phyloP scores from a whole-genome alignment of 768 basidiomycete species.

The Clathrus columnatus region DNA sequence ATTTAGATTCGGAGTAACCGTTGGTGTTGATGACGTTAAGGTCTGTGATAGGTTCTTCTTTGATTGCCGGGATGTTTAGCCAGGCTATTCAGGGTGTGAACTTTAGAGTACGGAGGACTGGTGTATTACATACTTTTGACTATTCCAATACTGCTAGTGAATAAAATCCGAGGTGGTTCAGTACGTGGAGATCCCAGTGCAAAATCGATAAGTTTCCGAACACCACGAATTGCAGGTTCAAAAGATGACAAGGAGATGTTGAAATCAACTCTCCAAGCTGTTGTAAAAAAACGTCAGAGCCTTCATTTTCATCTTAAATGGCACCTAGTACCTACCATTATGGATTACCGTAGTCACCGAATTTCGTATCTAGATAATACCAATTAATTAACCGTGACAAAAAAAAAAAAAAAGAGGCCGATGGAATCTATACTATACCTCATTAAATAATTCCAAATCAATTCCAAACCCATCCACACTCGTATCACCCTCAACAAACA shows the following conservation, averaged over 20 bases:
- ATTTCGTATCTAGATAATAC: conserved; percentile 3
- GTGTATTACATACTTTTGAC: conserved; percentile 21
- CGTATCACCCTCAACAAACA: conserved; percentile 17
- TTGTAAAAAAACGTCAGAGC: no score
- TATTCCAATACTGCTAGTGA: conserved; percentile 26
- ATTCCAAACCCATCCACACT: conserved; percentile 5
- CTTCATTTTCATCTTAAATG: background rate
- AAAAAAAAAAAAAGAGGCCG: background rate
- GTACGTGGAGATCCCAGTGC: conserved; percentile 21
- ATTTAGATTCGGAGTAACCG: conserved; percentile 19
- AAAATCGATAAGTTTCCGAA: conserved; percentile 28
- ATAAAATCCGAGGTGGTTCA: conserved; percentile 24
- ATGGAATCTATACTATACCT: conserved; percentile 7
- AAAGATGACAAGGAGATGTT: conserved; percentile 24
- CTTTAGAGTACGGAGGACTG: background rate
- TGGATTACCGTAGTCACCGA: conserved; percentile 10
- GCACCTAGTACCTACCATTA: conserved; percentile 1
- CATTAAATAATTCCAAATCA: conserved; percentile 1
- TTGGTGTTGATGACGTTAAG: background rate
- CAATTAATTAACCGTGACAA: background rate
- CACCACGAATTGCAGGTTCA: conserved; percentile 22
- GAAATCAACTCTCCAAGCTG: conserved; percentile 32
- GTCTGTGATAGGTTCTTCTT: conserved; percentile 1
- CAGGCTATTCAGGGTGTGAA: conserved; percentile 4
- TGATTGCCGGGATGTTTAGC: background rate